Evolutionary conservation across 73 alveolate genomes (phyloP).

Genomic region (Breviolum minutum): DNA sequence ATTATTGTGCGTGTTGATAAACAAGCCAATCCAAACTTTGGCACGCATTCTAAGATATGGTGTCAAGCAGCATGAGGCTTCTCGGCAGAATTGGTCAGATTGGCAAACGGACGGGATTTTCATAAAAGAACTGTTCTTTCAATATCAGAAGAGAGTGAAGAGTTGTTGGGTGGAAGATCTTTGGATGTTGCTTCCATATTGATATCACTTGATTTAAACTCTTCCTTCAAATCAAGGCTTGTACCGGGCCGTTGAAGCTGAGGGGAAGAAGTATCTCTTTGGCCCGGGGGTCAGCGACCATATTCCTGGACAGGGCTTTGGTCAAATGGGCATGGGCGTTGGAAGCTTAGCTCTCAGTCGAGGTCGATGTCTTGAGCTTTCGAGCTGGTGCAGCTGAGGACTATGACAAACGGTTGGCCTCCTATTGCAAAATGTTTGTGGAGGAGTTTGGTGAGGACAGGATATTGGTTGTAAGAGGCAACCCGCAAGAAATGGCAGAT

Average conservation of each 20-base stretch:
- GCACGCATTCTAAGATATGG: constrained; percentile 34
- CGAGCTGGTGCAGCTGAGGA: not conserved
- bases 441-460: constrained; percentile 89
- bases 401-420: constrained; percentile 77
- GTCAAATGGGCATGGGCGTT: constrained; percentile 94
- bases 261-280: constrained; percentile 94
- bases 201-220: no score
- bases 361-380: not conserved
- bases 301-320: constrained; percentile 95
- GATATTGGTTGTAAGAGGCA: not conserved
- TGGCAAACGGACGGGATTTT: no score
- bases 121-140: no score
- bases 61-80: constrained; percentile 89
- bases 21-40: not conserved
- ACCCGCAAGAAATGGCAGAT: not conserved
- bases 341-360: not conserved
- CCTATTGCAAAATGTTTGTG: constrained; percentile 85
- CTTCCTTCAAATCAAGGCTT: not conserved
- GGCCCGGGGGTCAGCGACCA: constrained; percentile 93
- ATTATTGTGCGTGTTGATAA: no score
- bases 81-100: not conserved
- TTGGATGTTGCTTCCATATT: no score
- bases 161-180: no score
- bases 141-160: no score
- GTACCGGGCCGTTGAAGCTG: no score